phyloP scores from a whole-genome alignment of 2,329 filamentous ascomycete species.

The Tothia fuscella region DNA sequence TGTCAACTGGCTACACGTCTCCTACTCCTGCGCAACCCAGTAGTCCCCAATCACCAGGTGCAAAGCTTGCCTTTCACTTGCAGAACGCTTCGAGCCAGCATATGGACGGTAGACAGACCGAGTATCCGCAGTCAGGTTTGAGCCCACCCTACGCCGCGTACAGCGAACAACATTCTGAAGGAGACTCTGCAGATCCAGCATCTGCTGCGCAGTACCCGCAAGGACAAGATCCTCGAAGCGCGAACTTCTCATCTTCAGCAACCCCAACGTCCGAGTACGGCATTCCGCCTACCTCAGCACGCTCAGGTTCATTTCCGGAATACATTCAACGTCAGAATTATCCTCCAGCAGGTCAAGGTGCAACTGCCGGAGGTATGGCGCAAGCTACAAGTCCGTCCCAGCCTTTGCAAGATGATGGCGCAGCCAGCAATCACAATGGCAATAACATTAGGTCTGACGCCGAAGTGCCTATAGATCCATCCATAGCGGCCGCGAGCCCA shows the following conservation, averaged over 20 bases:
- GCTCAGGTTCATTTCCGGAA: conserved; percentile 76
- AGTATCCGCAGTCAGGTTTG: conserved; percentile 44
- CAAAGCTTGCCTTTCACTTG: conserved; percentile 27
- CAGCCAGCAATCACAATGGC: conserved; percentile 57
- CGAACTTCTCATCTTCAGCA: conserved; percentile 62
- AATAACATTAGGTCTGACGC: conserved; percentile 78
- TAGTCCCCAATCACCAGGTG: conserved; percentile 29
- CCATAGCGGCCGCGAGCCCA: conserved; percentile 85
- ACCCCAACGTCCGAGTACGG: conserved; percentile 86
- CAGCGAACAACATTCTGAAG: conserved; percentile 64
- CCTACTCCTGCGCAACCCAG: conserved; percentile 26
- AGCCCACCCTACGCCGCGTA: conserved; percentile 41
- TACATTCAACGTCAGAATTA: conserved; percentile 74
- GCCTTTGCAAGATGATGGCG: conserved; percentile 72
- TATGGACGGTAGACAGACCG: conserved; percentile 43
- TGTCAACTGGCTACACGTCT: conserved; percentile 35
- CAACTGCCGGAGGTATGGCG: conserved; percentile 83
- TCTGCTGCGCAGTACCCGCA: conserved; percentile 84
- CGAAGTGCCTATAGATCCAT: conserved; percentile 98
- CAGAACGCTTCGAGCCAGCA: conserved; percentile 29
- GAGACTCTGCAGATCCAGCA: conserved; percentile 73
- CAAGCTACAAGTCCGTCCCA: conserved; percentile 98
- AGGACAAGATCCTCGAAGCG: conserved; percentile 65
- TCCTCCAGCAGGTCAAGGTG: conserved; percentile 60
- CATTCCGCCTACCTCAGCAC: conserved; percentile 61